Percentiles rank a stretch among this genome's conserved stretches.
Conservation (phyloP, 768 basidiomycete genomes). For the Kwoniella botswanensis region DNA sequence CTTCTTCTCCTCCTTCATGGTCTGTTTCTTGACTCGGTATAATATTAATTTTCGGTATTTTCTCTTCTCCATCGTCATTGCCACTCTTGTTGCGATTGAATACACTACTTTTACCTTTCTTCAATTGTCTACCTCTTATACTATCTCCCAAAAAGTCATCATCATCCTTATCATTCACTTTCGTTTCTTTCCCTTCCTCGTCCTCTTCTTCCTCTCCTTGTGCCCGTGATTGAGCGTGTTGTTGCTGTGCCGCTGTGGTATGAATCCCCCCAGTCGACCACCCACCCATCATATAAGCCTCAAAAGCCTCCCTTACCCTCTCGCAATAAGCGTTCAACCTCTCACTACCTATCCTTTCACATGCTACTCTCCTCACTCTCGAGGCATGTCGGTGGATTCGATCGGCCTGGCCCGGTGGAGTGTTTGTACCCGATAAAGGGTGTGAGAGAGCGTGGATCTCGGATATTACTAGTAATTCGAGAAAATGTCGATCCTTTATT, state of each 20-base stretch:
- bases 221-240: background rate
- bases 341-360: conserved; percentile 56
- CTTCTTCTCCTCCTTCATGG: background rate
- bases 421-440: conserved; percentile 30
- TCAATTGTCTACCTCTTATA: background rate
- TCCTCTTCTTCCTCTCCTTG: background rate
- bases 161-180: conserved; percentile 3
- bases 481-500: conserved; percentile 51
- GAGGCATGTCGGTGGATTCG: conserved; percentile 51
- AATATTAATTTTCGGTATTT: background rate
- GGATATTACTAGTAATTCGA: conserved; percentile 55
- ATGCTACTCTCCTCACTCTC: conserved; percentile 55
- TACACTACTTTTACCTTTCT: background rate
- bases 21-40: background rate
- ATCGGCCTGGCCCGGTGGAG: conserved; percentile 30
- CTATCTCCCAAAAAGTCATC: background rate
- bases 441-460: conserved; percentile 54
- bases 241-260: background rate
- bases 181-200: background rate
- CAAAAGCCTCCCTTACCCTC: conserved; percentile 56
- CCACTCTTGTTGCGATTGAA: background rate
- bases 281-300: conserved; percentile 50
- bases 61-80: background rate
- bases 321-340: conserved; percentile 55
- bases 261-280: background rate